Base-by-base conservation (phyloP, 1,139 yeast species). In the Debaryomycetaceae sp. region DNA sequence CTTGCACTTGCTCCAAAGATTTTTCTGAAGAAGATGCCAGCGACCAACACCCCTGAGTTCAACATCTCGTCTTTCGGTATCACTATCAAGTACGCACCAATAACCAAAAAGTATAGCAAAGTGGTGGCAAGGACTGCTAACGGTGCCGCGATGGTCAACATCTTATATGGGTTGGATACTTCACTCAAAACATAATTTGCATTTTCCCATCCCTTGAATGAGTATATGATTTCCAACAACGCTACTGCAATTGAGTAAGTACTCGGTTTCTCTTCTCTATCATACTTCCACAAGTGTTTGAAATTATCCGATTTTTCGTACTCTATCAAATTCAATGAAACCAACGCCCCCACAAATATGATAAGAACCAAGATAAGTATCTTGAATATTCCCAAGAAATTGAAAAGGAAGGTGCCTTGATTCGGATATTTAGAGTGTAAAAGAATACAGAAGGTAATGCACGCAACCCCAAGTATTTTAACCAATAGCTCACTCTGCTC, bases 101-200 rank as follows among this genome's bases (percentile, higher is more conserved):
- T 81, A 40, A 84, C 89, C 50, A 86, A 69, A 56, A 86, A 77
- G 63, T 86, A 87, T 38, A 86, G 70, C 30, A 80, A 60, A 2
- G 88, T 76, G 14, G 87, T 78, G 24, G 75, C 59, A 6, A 80
- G 56, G 39, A 87, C 78, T 1, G 93, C 87, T 23, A 75, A 57
- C 7, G 95, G 95, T 11, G 91, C 93, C 0, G 91, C 87, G 39
- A 81, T 67, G 41, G 79, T 83, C 48, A 87, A 71, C 14, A 87
- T 84, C 49, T 79, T 76, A 45, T 81, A 78, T 0, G 95, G 95
- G 55, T 86, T 65, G 13, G 63, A 61, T 30, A 72, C 65, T 49
- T 72, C 77, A 52, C 59, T 68, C 27, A 72, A 59, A 7, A 72
- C 77, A 45, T 72, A 72, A 49, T 72, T 72, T 43, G 71, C 77